These are phyloP conservation scores for Rhynchospora tenuis DNA, from an alignment of 176 grass and related monocot genomes.

Conservation along the genomic window DNA sequence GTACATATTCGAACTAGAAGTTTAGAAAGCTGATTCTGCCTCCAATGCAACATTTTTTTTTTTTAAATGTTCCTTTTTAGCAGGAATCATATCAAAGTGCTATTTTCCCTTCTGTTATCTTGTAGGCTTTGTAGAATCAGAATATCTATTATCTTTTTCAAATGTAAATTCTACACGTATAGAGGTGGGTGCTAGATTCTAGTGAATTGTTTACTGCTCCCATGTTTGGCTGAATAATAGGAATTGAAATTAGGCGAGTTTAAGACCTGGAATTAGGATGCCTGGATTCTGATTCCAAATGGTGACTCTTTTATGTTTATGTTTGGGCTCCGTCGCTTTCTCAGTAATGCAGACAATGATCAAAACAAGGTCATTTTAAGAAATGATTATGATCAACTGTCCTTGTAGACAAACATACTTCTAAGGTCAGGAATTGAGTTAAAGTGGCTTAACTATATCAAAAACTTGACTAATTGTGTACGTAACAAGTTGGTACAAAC, in stretches of 20 bases:
- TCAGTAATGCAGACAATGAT: not conserved
- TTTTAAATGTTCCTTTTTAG: not conserved
- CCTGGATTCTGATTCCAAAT: slow-evolving; percentile 9
- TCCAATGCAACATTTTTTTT: not conserved
- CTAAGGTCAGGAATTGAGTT: no score
- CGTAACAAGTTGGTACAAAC: not conserved
- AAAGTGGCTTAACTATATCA: no score
- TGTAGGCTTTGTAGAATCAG: not conserved
- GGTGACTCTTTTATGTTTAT: not conserved
- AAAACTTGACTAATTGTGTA: not conserved
- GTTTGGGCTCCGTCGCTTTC: not conserved
- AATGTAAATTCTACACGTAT: not conserved
- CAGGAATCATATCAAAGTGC: slow-evolving; percentile 17
- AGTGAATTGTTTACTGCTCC: not conserved
- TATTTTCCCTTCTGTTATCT: not conserved
- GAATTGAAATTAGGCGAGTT: not conserved
- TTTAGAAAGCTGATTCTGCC: not conserved
- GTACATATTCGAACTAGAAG: not conserved
- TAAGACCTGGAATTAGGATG: not conserved
- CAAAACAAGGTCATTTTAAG: not conserved
- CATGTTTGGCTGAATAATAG: not conserved
- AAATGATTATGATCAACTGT: not conserved
- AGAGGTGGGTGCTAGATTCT: not conserved
- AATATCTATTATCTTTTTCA: not conserved
- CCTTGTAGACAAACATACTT: no score